These are phyloP conservation scores for Asterophora parasitica DNA, from an alignment of 768 basidiomycete genomes.

Conservation along the genomic window DNA sequence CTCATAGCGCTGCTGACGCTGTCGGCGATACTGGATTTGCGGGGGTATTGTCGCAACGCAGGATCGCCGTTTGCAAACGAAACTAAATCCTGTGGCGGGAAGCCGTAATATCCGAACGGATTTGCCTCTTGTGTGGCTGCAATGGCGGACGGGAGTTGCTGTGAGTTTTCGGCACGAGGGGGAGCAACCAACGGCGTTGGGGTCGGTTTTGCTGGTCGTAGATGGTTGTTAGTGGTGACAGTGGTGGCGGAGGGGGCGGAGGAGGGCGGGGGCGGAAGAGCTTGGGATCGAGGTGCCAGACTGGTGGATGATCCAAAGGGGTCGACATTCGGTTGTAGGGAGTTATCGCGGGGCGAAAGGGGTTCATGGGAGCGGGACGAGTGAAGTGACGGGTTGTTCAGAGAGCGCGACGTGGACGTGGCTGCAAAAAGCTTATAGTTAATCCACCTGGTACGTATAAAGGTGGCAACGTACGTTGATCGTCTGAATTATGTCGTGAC, in stretches of 20 bases:
- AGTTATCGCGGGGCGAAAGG: constrained; percentile 22
- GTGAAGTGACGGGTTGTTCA: constrained; percentile 28
- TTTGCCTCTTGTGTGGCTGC: constrained; percentile 28
- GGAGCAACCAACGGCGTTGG: constrained; percentile 38
- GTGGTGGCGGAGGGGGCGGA: constrained; percentile 17
- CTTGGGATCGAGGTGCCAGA: constrained; percentile 16
- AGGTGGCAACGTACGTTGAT: constrained; percentile 28
- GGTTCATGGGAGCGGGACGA: constrained; percentile 40
- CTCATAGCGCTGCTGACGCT: constrained; percentile 27
- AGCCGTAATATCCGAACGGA: constrained; percentile 17
- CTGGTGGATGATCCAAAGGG: constrained; percentile 13
- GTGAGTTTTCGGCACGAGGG: constrained; percentile 30
- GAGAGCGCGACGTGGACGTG: constrained; percentile 20
- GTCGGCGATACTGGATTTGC: constrained; percentile 35
- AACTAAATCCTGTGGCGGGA: constrained; percentile 2
- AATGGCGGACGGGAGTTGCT: constrained; percentile 25
- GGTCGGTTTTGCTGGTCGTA: constrained; percentile 27
- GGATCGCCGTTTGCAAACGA: constrained; percentile 8
- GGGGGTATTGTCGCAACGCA: constrained; percentile 19
- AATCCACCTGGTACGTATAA: constrained; percentile 6
- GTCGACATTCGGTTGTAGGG: constrained; percentile 20
- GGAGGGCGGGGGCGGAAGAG: constrained; percentile 20
- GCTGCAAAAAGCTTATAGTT: constrained; percentile 19
- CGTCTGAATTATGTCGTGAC: constrained; percentile 34
- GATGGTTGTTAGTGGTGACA: constrained; percentile 12